These are phyloP conservation scores for Apiotrichum sp. DNA, from an alignment of 1,284 basidiomycete species.

Conservation along the genomic window DNA sequence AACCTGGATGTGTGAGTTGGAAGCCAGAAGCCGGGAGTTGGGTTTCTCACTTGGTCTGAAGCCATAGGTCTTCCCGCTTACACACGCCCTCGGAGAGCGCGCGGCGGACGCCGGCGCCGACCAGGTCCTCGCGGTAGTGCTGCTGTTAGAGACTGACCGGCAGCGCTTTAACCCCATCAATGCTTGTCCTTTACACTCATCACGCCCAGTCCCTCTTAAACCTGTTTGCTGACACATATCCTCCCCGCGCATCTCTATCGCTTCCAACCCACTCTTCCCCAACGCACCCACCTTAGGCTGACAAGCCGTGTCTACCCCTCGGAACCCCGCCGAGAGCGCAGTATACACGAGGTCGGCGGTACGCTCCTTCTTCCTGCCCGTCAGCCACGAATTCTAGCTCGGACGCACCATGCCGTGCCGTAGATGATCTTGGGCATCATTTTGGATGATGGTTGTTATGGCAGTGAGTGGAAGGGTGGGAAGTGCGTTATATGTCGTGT, in stretches of 20 bases:
- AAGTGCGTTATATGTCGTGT: too few species aligned
- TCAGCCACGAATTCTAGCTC: background rate
- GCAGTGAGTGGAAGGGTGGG: background rate
- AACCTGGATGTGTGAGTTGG: slow-evolving; percentile 50
- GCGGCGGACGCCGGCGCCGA: slow-evolving; percentile 63
- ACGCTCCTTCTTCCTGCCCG: slow-evolving; percentile 61
- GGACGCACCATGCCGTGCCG: slow-evolving; percentile 60
- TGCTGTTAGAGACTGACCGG: background rate
- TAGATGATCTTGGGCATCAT: slow-evolving; percentile 55
- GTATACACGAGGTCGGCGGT: slow-evolving; percentile 62
- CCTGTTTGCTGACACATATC: too few species aligned
- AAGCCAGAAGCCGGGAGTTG: too few species aligned
- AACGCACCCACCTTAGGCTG: slow-evolving; percentile 54
- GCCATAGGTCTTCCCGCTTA: slow-evolving; percentile 58
- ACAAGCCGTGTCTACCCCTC: slow-evolving; percentile 74
- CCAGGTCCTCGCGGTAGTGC: slow-evolving; percentile 59
- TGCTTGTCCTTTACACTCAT: too few species aligned
- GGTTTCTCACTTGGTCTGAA: slow-evolving; percentile 65
- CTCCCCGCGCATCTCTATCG: too few species aligned
- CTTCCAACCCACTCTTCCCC: too few species aligned
- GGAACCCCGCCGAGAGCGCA: slow-evolving; percentile 67
- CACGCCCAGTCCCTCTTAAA: too few species aligned
- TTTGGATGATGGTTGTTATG: background rate
- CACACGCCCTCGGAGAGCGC: slow-evolving; percentile 52
- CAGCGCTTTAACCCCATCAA: too few species aligned